Evolutionary conservation across 2,329 filamentous ascomycete genomes (phyloP), one percentile per base, ranked within the genome.

Genomic region (Claviceps sp.): DNA sequence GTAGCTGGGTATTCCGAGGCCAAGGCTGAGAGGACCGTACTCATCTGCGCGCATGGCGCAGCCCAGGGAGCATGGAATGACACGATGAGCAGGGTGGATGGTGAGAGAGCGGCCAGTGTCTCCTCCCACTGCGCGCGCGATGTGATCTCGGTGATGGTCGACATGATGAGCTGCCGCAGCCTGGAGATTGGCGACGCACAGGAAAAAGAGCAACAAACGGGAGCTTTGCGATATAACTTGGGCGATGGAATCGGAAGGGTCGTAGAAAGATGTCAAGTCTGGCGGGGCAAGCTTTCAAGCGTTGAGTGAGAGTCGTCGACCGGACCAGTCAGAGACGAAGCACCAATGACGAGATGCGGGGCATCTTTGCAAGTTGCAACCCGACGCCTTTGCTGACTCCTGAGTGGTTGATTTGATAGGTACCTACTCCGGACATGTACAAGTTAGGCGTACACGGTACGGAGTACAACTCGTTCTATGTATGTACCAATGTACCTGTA

Each of bases 61-160:
- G 93, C 93, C 93, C 93, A 98, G 58, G 90, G 86, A 20, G 93
- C 89, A 68, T 97, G 86, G 76, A 98, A 98, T 67, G 90, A 96
- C 64, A 95, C 81, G 63, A 96, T 77, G 56, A 91, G 76, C 55
- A 96, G 80, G 16, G 86, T 81, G 16, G 82, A 78, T 2, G 84
- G 64, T 11, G 86, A 79, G 14, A 90, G 75, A 43, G 80, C 75
- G 56, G 76, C 73, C 56, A 87, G 73, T 63, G 85, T 77, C 58
- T 79, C 71, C 58, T 82, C 74, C 82, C 93, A 96, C 61, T 82
- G 81, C 59, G 77, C 72, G 62, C 88, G 81, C 60, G 78, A 82
- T 60, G 81, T 78, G 69, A 96, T 84, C 63, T 94, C 86, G 58
- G 77, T 79, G 63, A 96, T 80, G 54, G 79, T 81, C 58, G 85